Conservation (phyloP, 768 basidiomycete species). For the Pseudohyphozyma bogoriensis region DNA sequence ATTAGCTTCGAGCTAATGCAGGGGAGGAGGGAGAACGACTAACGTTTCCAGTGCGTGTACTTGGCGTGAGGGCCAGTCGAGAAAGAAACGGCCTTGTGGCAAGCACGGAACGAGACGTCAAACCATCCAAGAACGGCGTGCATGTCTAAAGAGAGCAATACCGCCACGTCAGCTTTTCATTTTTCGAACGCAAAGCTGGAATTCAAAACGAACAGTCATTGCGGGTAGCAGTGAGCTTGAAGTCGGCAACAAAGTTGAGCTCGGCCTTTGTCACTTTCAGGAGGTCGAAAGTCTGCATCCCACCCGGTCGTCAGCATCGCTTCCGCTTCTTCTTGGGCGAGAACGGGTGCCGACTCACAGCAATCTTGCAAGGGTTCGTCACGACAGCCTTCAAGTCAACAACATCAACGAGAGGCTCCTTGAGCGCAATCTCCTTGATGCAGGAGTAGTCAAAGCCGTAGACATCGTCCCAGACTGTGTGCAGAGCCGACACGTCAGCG, state of each 20-base stretch:
- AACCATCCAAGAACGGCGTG: conserved; percentile 99
- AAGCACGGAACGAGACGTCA: conserved; percentile 88
- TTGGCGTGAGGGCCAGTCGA: conserved; percentile 96
- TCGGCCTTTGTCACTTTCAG: conserved; percentile 91
- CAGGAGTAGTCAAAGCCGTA: conserved; percentile 99
- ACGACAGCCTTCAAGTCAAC: conserved; percentile 93
- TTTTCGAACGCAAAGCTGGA: too few species aligned
- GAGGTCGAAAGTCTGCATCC: conserved; percentile 68
- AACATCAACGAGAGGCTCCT: conserved; percentile 96
- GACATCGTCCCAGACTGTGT: conserved; percentile 96
- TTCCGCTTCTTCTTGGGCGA: too few species aligned
- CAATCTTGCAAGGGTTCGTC: conserved; percentile 80
- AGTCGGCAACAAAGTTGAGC: conserved; percentile 70
- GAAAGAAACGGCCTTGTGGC: conserved; percentile 90
- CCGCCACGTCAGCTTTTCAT: too few species aligned
- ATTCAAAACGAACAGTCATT: conserved; percentile 67
- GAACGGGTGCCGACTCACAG: conserved; percentile 45
- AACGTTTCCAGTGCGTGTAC: conserved; percentile 42
- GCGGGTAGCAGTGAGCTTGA: conserved; percentile 68
- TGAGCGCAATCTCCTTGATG: conserved; percentile 94
- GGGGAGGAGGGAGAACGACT: neutral
- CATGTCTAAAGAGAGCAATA: too few species aligned
- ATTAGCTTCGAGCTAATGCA: neutral
- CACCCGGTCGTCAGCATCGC: too few species aligned
- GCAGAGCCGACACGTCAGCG: neutral